Base-by-base conservation (phyloP, 345 rosid genomes). In the Gossypium australe region DNA sequence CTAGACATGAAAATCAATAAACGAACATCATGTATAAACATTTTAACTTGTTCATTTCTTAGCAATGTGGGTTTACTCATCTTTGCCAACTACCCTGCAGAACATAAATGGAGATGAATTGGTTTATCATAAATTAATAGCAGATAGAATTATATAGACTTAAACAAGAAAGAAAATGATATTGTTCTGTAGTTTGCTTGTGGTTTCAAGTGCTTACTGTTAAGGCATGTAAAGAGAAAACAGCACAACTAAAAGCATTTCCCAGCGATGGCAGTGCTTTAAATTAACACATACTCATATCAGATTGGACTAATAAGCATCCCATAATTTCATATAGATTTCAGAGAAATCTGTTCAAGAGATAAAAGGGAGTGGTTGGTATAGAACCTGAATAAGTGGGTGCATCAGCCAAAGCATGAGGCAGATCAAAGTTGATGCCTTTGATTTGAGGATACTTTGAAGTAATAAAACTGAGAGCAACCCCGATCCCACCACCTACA, bases 401-500 rank as follows among this genome's bases (percentile, higher is more conserved):
- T 9, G 87, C 81, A 58, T 76, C 45, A 11, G 71, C 80, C 41
- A 81, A 20, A 9, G 79, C 85, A 60, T 75, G 84, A 25, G 85
- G 82, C 68, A 82, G 48, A 72, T 86, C 87, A 66, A 66, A 84
- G 58, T 81, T 84, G 25, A 78, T 79, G 27, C 79, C 86, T 74
- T 81, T 73, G n/a, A 83, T 75, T 29, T 76, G 66, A 44, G 82
- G 85, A 68, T 78, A 68, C 55, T 79, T 79, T 2, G 82, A 70
- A 45, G 80, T 71, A 56, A 83, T 77, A n/a, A 76, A 24, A n/a
- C 51, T 63, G 2, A 83, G 76, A 20, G 83, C 52, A 25, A 76
- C 74, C 59, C 86, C 83, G 16, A 53, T 41, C 4, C 86, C 83
- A 48, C 85, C 86, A 1, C 86, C 88, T 3, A 79, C 88, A 73